Percentiles rank a stretch among this genome's conserved stretches.
Evolutionary conservation across 2,329 filamentous ascomycete species (phyloP).

Genomic region (Ceratocystis alfenasii): DNA sequence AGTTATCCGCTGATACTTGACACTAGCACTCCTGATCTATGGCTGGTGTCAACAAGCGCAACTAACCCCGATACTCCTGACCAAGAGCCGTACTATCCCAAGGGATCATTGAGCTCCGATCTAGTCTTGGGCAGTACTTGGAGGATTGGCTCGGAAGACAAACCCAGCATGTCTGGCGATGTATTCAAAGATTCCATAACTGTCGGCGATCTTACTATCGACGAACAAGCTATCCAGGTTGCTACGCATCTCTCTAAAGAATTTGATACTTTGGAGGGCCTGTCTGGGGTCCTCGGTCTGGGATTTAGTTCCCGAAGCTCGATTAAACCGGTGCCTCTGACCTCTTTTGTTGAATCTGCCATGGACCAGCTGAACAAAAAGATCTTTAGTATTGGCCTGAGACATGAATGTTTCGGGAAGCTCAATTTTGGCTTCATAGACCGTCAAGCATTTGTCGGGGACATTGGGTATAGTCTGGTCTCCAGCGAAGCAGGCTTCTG

Average conservation of each 20-base stretch:
- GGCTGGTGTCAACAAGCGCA: constrained; percentile 38
- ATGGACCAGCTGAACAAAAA: constrained; percentile 1
- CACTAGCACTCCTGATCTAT: constrained; percentile 37
- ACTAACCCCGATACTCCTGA: constrained; percentile 29
- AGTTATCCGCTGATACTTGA: constrained; percentile 35
- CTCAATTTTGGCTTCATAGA: constrained; percentile 69
- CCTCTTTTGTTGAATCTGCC: constrained; percentile 35
- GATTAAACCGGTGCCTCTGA: constrained; percentile 32
- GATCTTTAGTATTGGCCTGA: constrained; percentile 55
- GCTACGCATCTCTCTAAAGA: constrained; percentile 32
- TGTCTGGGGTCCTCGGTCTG: constrained; percentile 33
- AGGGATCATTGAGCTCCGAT: constrained; percentile 32
- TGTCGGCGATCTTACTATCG: constrained; percentile 33
- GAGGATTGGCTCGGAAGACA: constrained; percentile 36
- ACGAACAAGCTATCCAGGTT: constrained; percentile 34
- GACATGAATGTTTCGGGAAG: constrained; percentile 45
- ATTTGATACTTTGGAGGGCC: constrained; percentile 31
- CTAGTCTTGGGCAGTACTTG: constrained; percentile 32
- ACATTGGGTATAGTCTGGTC: constrained; percentile 44
- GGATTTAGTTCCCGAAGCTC: constrained; percentile 36
- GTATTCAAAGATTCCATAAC: constrained; percentile 36
- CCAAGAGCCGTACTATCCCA: constrained; percentile 33
- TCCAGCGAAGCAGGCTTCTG: constrained; percentile 55
- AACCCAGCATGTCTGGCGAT: constrained; percentile 32
- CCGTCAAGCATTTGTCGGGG: constrained; percentile 47